phyloP scores from a whole-genome alignment of 495 filamentous ascomycete species.

The Hypoxylon intermedium region DNA sequence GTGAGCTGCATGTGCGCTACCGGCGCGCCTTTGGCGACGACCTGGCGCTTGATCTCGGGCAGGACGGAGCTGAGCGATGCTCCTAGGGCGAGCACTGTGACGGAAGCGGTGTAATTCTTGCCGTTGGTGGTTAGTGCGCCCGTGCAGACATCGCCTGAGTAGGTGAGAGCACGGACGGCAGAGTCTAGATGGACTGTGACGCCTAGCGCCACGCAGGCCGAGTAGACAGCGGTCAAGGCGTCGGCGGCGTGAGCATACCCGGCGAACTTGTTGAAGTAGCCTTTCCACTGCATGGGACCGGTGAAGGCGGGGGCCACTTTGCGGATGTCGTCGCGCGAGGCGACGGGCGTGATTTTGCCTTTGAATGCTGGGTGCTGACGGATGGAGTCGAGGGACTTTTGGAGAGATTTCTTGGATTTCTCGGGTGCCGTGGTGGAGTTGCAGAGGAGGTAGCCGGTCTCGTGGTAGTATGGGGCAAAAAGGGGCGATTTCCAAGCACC shows the following conservation, averaged over 20 bases:
- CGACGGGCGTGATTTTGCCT: conserved; percentile 47
- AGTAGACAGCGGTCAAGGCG: conserved; percentile 43
- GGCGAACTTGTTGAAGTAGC: conserved; percentile 62
- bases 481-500: conserved; percentile 45
- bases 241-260: conserved; percentile 62
- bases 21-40: conserved; percentile 60
- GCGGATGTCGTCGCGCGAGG: conserved; percentile 47
- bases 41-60: conserved; percentile 41
- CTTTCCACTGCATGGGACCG: conserved; percentile 58
- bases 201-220: conserved; percentile 38
- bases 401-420: conserved; percentile 55
- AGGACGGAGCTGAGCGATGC: conserved; percentile 37
- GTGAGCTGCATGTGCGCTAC: conserved; percentile 63
- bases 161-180: conserved; percentile 29
- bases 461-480: conserved; percentile 61
- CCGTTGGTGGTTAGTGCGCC: conserved; percentile 20
- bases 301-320: conserved; percentile 52
- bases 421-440: conserved; percentile 55
- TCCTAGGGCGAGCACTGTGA: conserved; percentile 34
- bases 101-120: conserved; percentile 16
- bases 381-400: conserved; percentile 54
- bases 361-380: conserved; percentile 45
- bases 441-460: conserved; percentile 61
- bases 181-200: conserved; percentile 43
- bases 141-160: conserved; percentile 24